phyloP scores from a whole-genome alignment of 257 asterid species.

The Eustoma russellianum region DNA sequence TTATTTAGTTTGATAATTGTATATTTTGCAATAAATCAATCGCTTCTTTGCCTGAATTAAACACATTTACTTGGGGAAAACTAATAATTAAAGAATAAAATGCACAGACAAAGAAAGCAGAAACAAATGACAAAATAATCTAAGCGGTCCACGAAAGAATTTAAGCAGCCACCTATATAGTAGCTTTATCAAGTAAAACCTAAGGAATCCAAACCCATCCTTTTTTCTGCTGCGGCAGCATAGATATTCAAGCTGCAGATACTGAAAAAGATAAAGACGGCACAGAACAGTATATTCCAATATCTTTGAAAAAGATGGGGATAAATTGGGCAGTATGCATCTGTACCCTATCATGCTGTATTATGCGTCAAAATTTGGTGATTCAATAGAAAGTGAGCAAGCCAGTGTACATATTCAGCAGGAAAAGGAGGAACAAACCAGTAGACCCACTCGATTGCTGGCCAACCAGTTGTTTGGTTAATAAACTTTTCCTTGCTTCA shows the following conservation, averaged over 20 bases:
- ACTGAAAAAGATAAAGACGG: background rate
- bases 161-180: too few species aligned
- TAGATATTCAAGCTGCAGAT: background rate
- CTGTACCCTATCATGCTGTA: background rate
- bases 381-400: background rate
- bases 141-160: too few species aligned
- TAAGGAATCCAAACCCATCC: too few species aligned
- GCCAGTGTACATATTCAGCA: background rate
- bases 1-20: too few species aligned
- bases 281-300: background rate
- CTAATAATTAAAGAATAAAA: too few species aligned
- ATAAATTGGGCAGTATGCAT: background rate
- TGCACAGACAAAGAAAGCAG: too few species aligned
- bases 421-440: constrained; percentile 24
- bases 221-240: background rate
- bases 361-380: background rate
- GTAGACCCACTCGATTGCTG: constrained; percentile 25
- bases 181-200: too few species aligned
- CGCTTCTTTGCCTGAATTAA: too few species aligned
- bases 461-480: constrained; percentile 7
- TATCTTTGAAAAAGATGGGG: background rate
- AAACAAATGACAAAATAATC: too few species aligned
- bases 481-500: constrained; percentile 34
- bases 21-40: too few species aligned
- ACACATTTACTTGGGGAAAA: too few species aligned